These are phyloP conservation scores for Ceratorhiza oryzae-sativae DNA, from an alignment of 1,284 basidiomycete species.

Conservation along the genomic window DNA sequence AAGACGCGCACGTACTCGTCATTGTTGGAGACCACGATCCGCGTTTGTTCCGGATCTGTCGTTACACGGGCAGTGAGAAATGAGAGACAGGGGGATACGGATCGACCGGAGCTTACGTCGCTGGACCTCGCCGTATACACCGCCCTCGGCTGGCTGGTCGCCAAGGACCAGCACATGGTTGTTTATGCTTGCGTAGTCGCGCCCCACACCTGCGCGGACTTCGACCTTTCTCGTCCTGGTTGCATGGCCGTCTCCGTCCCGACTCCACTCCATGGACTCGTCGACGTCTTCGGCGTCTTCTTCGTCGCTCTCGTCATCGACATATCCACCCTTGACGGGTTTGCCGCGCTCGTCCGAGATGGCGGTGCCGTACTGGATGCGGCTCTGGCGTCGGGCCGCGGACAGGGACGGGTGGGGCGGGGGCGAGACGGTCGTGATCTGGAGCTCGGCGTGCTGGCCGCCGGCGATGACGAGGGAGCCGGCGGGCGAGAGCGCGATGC, in stretches of 20 bases:
- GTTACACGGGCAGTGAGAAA: slow-evolving; percentile 58
- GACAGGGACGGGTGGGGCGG: slow-evolving; percentile 26
- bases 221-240: slow-evolving; percentile 10
- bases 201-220: background rate
- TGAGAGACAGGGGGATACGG: background rate
- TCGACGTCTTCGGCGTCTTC: slow-evolving; percentile 29
- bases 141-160: slow-evolving; percentile 8
- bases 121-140: slow-evolving; percentile 14
- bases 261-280: slow-evolving; percentile 33
- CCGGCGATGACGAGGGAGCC: slow-evolving; percentile 39
- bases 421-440: slow-evolving; percentile 40
- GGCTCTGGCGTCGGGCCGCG: slow-evolving; percentile 1
- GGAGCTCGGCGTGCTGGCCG: slow-evolving; percentile 40
- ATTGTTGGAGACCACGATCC: slow-evolving; percentile 85
- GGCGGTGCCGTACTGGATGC: slow-evolving; percentile 13
- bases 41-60: slow-evolving; percentile 83
- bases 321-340: background rate
- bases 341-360: slow-evolving; percentile 35
- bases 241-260: background rate
- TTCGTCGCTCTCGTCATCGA: slow-evolving; percentile 7
- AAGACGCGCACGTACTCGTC: slow-evolving; percentile 79
- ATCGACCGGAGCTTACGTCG: background rate
- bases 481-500: slow-evolving; percentile 37
- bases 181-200: slow-evolving; percentile 22
- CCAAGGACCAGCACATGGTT: slow-evolving; percentile 36